Percentiles rank a stretch among this genome's conserved stretches.
These are phyloP conservation scores for Phytophthora citricola DNA, from an alignment of 352 stramenopile genomes.

Conservation along the genomic window DNA sequence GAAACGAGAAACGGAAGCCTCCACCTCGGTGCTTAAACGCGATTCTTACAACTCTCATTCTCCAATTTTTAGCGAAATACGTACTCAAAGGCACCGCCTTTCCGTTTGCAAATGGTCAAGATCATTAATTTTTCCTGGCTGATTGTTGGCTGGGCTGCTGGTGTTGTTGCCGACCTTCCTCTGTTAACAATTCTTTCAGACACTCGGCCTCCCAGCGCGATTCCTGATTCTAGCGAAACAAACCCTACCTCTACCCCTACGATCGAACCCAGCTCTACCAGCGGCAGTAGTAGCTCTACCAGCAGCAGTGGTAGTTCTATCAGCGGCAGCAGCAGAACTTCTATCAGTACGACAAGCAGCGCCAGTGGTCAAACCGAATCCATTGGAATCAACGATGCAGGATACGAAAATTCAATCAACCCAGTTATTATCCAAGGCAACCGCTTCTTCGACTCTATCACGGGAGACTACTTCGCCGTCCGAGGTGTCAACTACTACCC, in stretches of 20 bases:
- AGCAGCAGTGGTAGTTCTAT: background rate
- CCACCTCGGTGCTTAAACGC: too few relatives aligned
- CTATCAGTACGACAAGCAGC: background rate
- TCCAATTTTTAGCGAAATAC: constrained; percentile 35
- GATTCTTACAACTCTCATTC: constrained; percentile 7
- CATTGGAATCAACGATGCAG: constrained; percentile 13
- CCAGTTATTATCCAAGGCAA: constrained; percentile 73
- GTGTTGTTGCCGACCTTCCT: constrained; percentile 6
- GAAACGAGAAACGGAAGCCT: constrained; percentile 16
- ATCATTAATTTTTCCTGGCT: constrained; percentile 11
- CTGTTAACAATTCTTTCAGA: constrained; percentile 16
- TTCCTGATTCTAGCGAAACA: constrained; percentile 1
- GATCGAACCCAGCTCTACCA: background rate
- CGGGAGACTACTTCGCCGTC: constrained; percentile 73
- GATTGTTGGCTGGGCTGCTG: background rate
- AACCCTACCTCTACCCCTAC: background rate
- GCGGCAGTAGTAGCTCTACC: background rate
- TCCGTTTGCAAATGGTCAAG: constrained; percentile 19
- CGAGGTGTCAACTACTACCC: constrained; percentile 89
- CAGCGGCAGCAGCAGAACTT: background rate
- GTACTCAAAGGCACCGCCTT: background rate
- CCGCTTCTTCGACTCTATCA: constrained; percentile 80
- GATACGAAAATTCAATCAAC: constrained; percentile 17
- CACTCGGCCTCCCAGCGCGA: background rate
- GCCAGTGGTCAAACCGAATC: background rate